Percentiles rank a stretch among this genome's conserved stretches.
Evolutionary conservation across 768 basidiomycete species (phyloP).

Genomic region (Pleurotus sapidus): DNA sequence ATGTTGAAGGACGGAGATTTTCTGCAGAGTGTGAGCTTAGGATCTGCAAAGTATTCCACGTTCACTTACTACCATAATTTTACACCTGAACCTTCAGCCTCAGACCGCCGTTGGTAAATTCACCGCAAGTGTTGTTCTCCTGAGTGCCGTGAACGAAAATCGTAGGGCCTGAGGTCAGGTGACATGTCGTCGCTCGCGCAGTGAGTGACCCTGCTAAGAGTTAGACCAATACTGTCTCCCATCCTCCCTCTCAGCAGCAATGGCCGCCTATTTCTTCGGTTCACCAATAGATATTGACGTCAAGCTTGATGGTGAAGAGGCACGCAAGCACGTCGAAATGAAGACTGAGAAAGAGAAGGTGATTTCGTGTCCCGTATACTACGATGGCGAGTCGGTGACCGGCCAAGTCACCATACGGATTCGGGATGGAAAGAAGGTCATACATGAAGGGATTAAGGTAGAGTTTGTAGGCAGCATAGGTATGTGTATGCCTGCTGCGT

Average conservation of each 20-base stretch:
- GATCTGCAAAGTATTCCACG: neutral
- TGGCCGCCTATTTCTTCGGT: constrained; percentile 92
- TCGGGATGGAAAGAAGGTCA: constrained; percentile 91
- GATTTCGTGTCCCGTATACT: constrained; percentile 87
- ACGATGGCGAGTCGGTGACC: constrained; percentile 89
- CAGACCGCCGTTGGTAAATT: too few species aligned
- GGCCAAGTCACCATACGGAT: constrained; percentile 88
- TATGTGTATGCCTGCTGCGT: constrained; percentile 27
- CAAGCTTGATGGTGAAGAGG: constrained; percentile 82
- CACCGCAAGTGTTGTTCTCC: neutral
- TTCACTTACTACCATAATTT: constrained; percentile 1
- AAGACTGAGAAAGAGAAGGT: constrained; percentile 88
- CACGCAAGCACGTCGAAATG: constrained; percentile 84
- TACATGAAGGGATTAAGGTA: constrained; percentile 96
- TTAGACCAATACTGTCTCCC: neutral
- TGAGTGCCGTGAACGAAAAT: neutral
- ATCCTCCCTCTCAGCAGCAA: constrained; percentile 19
- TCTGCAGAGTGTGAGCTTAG: constrained; percentile 40
- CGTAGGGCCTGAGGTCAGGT: too few species aligned
- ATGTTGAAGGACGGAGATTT: constrained; percentile 87
- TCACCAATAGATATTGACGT: constrained; percentile 91
- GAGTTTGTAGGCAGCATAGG: constrained; percentile 97
- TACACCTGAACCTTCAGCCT: neutral
- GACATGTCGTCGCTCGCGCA: too few species aligned
- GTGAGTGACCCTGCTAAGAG: neutral